Conservation (phyloP, 2,329 filamentous ascomycete genomes). For the Corynespora cassiicola region DNA sequence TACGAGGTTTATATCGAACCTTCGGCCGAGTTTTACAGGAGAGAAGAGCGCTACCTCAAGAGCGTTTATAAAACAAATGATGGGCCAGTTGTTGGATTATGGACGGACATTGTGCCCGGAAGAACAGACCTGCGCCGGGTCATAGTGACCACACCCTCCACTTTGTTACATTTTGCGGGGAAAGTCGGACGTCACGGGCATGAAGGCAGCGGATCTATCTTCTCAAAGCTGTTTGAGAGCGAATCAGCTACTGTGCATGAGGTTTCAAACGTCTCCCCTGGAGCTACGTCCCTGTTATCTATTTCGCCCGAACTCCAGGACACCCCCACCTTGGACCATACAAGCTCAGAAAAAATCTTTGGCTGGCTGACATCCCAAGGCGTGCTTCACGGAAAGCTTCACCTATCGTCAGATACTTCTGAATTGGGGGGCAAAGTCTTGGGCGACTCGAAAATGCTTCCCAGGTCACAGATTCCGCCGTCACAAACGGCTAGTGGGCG, state of each 20-base stretch:
- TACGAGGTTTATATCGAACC: slow-evolving; percentile 97
- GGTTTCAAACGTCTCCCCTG: slow-evolving; percentile 64
- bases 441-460: slow-evolving; percentile 77
- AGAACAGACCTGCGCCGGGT: slow-evolving; percentile 76
- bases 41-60: slow-evolving; percentile 92
- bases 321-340: slow-evolving; percentile 56
- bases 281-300: slow-evolving; percentile 70
- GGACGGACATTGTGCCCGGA: slow-evolving; percentile 76
- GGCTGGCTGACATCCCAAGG: slow-evolving; percentile 91
- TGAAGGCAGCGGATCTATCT: slow-evolving; percentile 85
- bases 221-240: slow-evolving; percentile 84
- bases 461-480: slow-evolving; percentile 74
- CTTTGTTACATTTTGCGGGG: slow-evolving; percentile 81
- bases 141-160: slow-evolving; percentile 78
- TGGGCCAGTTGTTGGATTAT: slow-evolving; percentile 83
- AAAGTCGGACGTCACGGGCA: slow-evolving; percentile 73
- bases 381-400: slow-evolving; percentile 83
- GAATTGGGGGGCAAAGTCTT: slow-evolving; percentile 78
- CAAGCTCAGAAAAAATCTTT: slow-evolving; percentile 73
- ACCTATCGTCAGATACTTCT: slow-evolving; percentile 64
- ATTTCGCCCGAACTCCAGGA: slow-evolving; percentile 76
- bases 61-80: slow-evolving; percentile 82
- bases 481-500: slow-evolving; percentile 70
- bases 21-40: slow-evolving; percentile 90
- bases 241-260: slow-evolving; percentile 83